Percentiles rank a stretch among this genome's conserved stretches.
Evolutionary conservation across 2,329 filamentous ascomycete genomes (phyloP).

Genomic region (Claviceps spartinae): DNA sequence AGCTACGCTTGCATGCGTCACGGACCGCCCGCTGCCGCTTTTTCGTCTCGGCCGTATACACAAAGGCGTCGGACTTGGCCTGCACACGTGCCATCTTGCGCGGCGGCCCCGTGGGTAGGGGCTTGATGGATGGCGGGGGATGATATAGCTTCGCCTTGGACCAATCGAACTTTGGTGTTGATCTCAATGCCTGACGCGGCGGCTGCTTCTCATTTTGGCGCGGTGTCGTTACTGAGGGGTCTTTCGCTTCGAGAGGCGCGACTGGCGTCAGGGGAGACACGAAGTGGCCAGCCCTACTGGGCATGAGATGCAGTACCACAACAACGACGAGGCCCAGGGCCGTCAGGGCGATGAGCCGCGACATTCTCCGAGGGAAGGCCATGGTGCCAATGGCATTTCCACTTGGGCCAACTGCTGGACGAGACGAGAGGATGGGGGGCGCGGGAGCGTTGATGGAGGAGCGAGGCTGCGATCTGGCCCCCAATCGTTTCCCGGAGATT

Average conservation of each 20-base stretch:
- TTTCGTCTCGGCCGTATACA: conserved; percentile 9
- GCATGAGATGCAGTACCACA: conserved; percentile 12
- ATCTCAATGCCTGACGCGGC: conserved; percentile 5
- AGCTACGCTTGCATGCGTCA: conserved; percentile 27
- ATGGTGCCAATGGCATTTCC: conserved; percentile 9
- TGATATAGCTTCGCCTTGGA: conserved; percentile 13
- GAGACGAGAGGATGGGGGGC: background rate
- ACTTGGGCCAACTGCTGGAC: background rate
- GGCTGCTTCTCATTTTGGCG: background rate
- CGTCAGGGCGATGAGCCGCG: conserved; percentile 12
- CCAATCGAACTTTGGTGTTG: conserved; percentile 19
- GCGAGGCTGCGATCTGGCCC: background rate
- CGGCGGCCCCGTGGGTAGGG: conserved; percentile 15
- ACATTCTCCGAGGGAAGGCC: conserved; percentile 12
- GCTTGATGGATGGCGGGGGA: conserved; percentile 18
- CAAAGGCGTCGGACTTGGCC: conserved; percentile 13
- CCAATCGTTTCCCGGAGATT: no score
- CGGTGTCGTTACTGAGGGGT: background rate
- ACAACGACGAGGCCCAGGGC: conserved; percentile 10
- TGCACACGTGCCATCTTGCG: conserved; percentile 18
- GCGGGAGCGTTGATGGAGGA: background rate
- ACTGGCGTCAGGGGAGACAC: conserved; percentile 1
- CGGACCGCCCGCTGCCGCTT: conserved; percentile 26
- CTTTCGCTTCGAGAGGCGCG: background rate
- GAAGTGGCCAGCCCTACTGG: conserved; percentile 2